Evolutionary conservation across 345 rosid genomes (phyloP).

Genomic region (Eucalyptus urophylla): DNA sequence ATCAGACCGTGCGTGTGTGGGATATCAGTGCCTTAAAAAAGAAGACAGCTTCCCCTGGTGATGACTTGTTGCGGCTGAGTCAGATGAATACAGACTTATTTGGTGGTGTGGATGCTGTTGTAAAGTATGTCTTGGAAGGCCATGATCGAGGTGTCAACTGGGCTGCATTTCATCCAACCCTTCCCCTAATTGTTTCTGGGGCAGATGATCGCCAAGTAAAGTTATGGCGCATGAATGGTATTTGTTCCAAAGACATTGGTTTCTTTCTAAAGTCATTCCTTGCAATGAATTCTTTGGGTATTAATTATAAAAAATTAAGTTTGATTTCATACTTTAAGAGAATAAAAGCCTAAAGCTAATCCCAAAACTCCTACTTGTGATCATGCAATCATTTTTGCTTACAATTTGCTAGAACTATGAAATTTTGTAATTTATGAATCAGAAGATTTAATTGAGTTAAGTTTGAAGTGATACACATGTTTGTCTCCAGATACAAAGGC

Average conservation of each 20-base stretch:
- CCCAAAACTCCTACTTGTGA: not conserved
- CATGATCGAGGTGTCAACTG: conserved; percentile 99
- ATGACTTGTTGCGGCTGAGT: conserved; percentile 75
- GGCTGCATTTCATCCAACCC: conserved; percentile 96
- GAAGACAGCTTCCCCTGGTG: conserved; percentile 88
- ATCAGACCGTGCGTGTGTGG: conserved; percentile 98
- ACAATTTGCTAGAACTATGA: not conserved
- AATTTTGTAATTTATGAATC: not conserved
- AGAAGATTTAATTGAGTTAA: not conserved
- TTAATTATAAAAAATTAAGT: not conserved
- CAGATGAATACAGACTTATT: conserved; percentile 94
- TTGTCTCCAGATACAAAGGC: conserved; percentile 81
- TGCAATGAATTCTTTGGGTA: not conserved
- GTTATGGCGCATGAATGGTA: conserved; percentile 98
- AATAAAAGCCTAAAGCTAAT: not conserved
- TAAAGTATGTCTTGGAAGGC: conserved; percentile 96
- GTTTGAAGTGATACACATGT: not conserved
- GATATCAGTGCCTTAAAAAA: conserved; percentile 84
- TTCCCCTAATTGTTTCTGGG: conserved; percentile 94
- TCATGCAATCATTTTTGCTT: not conserved
- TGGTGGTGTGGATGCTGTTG: conserved; percentile 93
- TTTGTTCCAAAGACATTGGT: not conserved
- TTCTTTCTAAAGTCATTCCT: not conserved
- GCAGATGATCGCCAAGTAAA: conserved; percentile 99
- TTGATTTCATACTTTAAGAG: not conserved